Evolutionary conservation across 495 filamentous ascomycete species (phyloP).

Genomic region (Talaromyces adpressus): DNA sequence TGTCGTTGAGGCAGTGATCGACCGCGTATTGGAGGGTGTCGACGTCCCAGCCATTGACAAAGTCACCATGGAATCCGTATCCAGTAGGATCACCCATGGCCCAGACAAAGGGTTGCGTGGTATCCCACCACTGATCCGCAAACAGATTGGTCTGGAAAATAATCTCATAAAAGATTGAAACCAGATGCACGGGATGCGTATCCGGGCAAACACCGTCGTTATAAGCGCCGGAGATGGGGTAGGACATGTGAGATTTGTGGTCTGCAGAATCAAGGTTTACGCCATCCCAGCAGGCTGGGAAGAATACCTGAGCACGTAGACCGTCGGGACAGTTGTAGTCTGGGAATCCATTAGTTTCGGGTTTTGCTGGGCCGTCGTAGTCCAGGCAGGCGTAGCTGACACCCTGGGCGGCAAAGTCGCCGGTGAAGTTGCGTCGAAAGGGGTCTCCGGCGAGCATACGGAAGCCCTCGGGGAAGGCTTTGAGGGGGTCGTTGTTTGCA

Average conservation of each 20-base stretch:
- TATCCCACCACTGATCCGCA: conserved; percentile 32
- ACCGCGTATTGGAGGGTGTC: conserved; percentile 52
- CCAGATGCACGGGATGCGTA: conserved; percentile 50
- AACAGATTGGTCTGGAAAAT: conserved; percentile 55
- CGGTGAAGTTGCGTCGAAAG: conserved; percentile 13
- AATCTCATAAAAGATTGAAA: conserved; percentile 65
- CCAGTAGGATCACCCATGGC: conserved; percentile 22
- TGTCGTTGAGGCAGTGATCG: conserved; percentile 47
- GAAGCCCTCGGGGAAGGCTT: conserved; percentile 62
- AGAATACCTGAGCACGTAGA: conserved; percentile 52
- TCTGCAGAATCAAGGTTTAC: conserved; percentile 45
- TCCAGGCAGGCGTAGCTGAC: conserved; percentile 21
- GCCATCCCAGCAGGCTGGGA: conserved; percentile 54
- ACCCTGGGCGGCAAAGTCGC: conserved; percentile 16
- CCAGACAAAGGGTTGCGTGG: conserved; percentile 43
- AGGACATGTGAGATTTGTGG: conserved; percentile 40
- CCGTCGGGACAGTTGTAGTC: conserved; percentile 53
- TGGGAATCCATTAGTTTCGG: conserved; percentile 35
- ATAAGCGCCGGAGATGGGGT: conserved; percentile 20
- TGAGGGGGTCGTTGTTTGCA: conserved; percentile 49
- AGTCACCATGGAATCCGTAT: conserved; percentile 23
- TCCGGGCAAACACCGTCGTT: conserved; percentile 20
- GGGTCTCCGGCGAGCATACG: conserved; percentile 70
- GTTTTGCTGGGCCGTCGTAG: conserved; percentile 8
- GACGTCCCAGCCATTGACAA: conserved; percentile 62